Percentiles rank a stretch among this genome's conserved stretches.
Conservation (phyloP, 1,284 basidiomycete genomes). For the Moniliophthora roreri region DNA sequence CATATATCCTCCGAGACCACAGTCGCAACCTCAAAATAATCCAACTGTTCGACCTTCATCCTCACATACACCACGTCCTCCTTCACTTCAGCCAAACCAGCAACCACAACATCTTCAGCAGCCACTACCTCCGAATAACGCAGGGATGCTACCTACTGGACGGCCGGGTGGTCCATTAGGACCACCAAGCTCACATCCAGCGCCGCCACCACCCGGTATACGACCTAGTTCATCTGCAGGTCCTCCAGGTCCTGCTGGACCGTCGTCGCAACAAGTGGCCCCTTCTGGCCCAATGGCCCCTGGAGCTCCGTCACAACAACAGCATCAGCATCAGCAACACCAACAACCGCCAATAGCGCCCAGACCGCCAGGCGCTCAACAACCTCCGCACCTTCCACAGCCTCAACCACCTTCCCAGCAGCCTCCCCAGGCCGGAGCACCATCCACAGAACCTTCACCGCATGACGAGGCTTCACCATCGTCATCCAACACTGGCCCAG, state of each 20-base stretch:
- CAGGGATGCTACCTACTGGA: constrained; percentile 13
- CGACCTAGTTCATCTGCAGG: constrained; percentile 6
- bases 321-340: not conserved
- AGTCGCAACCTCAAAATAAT: constrained; percentile 46
- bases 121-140: constrained; percentile 22
- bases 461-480: constrained; percentile 3
- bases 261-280: constrained; percentile 6
- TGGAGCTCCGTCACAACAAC: not conserved
- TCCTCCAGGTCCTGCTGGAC: not conserved
- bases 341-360: constrained; percentile 3
- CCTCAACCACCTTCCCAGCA: constrained; percentile 4
- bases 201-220: constrained; percentile 1
- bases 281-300: not conserved
- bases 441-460: constrained; percentile 3
- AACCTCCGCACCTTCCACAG: not conserved
- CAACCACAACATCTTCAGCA: constrained; percentile 15
- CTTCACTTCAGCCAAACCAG: not conserved
- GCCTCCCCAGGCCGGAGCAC: constrained; percentile 5
- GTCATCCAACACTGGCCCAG: not conserved
- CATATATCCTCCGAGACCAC: constrained; percentile 44
- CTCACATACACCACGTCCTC: constrained; percentile 2
- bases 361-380: not conserved
- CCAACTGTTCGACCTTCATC: constrained; percentile 9
- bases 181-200: constrained; percentile 3
- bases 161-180: constrained; percentile 12